Evolutionary conservation across 2,329 filamentous ascomycete species (phyloP).

Genomic region (Juglanconis juglandina): DNA sequence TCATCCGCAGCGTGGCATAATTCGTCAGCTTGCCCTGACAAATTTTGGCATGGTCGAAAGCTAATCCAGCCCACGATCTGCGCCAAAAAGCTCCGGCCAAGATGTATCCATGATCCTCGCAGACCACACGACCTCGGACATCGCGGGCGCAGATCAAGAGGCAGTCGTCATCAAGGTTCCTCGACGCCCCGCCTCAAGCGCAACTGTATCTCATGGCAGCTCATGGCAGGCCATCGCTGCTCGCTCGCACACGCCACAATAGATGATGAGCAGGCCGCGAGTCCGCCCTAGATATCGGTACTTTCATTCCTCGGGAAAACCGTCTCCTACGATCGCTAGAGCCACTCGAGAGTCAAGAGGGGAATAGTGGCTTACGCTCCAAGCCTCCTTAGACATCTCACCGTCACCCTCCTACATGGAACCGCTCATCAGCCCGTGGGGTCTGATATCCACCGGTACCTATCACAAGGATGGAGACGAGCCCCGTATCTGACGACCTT

Average conservation of each 20-base stretch:
- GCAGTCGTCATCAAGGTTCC: not conserved
- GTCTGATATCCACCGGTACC: slow-evolving; percentile 1
- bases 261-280: slow-evolving; percentile 1
- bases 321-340: not conserved
- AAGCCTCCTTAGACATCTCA: slow-evolving; percentile 6
- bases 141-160: not conserved
- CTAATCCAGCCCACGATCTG: not conserved
- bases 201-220: not conserved
- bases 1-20: not conserved
- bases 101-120: not conserved
- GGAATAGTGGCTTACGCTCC: slow-evolving; percentile 6
- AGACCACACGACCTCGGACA: not conserved
- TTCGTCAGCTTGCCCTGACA: not conserved
- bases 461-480: not conserved
- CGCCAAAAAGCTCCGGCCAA: not conserved
- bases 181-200: not conserved
- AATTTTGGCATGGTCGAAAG: not conserved
- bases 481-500: not conserved
- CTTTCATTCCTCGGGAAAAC: slow-evolving; percentile 2
- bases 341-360: slow-evolving; percentile 3
- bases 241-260: not conserved
- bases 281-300: not conserved
- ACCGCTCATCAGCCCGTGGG: slow-evolving; percentile 5
- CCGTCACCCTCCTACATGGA: slow-evolving; percentile 7
- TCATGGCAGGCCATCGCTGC: not conserved